These are phyloP conservation scores for Sugiyamaella qingdaonensis DNA, from an alignment of 805 yeast species.

Conservation along the genomic window DNA sequence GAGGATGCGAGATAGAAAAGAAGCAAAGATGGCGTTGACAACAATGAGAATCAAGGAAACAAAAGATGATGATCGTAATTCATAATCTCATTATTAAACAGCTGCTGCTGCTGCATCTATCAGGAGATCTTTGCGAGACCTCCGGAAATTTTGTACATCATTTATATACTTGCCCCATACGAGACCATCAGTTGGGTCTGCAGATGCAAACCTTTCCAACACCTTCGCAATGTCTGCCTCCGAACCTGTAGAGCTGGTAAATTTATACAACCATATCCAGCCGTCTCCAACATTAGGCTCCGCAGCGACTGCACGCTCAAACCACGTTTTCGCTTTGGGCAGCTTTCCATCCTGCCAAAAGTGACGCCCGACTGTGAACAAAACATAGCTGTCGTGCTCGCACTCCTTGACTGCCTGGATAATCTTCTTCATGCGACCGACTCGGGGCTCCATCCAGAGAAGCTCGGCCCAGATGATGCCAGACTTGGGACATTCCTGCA, in stretches of 20 bases:
- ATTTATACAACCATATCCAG: slow-evolving; percentile 62
- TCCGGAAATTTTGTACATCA: slow-evolving; percentile 1
- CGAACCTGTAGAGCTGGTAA: slow-evolving; percentile 23
- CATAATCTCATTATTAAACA: not conserved
- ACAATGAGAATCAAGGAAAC: no score
- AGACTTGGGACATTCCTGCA: slow-evolving; percentile 54
- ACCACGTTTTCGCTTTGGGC: slow-evolving; percentile 64
- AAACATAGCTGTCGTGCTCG: slow-evolving; percentile 52
- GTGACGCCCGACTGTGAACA: slow-evolving; percentile 60
- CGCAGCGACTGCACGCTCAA: slow-evolving; percentile 58
- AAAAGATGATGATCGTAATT: not conserved
- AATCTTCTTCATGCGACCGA: slow-evolving; percentile 52
- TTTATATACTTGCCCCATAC: not conserved
- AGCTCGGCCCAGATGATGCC: slow-evolving; percentile 64
- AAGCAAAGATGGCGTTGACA: no score
- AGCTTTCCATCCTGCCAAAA: slow-evolving; percentile 64
- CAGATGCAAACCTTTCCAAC: not conserved
- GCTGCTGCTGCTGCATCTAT: slow-evolving; percentile 3
- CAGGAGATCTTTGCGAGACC: not conserved
- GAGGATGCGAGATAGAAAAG: no score
- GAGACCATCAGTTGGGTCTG: slow-evolving; percentile 1
- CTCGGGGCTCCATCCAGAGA: slow-evolving; percentile 42
- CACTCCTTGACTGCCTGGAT: slow-evolving; percentile 70
- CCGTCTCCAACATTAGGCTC: slow-evolving; percentile 66
- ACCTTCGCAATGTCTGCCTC: not conserved